Conservation (phyloP, 148 eudicot species). For the Vaccinium macrocarpon region DNA sequence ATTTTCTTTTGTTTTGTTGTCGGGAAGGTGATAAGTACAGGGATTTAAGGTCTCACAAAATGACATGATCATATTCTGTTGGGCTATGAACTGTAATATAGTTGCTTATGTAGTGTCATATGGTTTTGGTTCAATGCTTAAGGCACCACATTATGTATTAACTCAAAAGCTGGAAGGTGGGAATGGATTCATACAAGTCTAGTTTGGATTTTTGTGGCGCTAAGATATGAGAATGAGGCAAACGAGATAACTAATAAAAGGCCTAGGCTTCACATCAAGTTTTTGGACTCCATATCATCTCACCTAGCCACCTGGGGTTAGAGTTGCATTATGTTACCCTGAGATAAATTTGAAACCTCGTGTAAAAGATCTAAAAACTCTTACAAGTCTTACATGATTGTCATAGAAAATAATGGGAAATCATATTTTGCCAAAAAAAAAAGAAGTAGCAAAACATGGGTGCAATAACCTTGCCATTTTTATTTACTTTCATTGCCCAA, state of each 20-base stretch:
- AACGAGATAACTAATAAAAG: background rate
- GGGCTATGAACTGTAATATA: background rate
- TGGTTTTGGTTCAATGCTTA: background rate
- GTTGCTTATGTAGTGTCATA: background rate
- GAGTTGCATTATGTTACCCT: no score
- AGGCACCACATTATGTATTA: background rate
- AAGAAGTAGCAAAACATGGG: no score
- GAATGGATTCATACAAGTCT: background rate
- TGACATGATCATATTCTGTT: background rate
- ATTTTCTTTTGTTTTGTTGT: background rate
- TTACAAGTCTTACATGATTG: no score
- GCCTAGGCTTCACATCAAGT: background rate
- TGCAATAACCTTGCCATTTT: no score
- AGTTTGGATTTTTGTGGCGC: background rate
- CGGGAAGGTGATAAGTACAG: background rate
- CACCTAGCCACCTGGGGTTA: no score
- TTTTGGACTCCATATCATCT: no score
- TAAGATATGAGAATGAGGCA: background rate
- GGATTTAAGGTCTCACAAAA: background rate
- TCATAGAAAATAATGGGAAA: no score
- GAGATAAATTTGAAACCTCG: no score
- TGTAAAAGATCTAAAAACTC: no score
- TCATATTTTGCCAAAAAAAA: no score
- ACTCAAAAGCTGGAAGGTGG: background rate
- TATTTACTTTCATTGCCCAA: no score